Evolutionary conservation across 805 yeast species (phyloP).

Genomic region (Saccharomyces kudriavzevii): DNA sequence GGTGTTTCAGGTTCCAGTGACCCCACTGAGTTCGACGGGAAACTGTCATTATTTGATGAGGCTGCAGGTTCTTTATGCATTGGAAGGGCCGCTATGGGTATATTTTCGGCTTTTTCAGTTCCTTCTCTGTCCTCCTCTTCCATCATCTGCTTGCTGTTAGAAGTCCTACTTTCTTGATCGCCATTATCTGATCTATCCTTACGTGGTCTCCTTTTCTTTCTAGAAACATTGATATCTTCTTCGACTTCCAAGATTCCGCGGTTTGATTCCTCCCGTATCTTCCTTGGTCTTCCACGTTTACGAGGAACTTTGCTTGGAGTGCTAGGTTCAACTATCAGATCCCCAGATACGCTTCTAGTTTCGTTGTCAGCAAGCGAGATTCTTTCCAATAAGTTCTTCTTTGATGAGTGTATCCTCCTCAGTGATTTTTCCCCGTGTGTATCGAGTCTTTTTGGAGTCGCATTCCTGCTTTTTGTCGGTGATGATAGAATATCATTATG

Average conservation of each 20-base stretch:
- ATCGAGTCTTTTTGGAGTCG: neutral
- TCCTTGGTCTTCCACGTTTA: constrained; percentile 12
- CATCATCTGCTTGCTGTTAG: constrained; percentile 27
- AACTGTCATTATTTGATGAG: neutral
- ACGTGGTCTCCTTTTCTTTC: neutral
- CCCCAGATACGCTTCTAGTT: neutral
- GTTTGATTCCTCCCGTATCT: neutral
- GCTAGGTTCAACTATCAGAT: neutral
- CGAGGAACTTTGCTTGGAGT: constrained; percentile 3
- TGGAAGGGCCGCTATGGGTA: no score
- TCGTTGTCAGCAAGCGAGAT: neutral
- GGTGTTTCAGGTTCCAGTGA: constrained; percentile 5
- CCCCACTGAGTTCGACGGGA: neutral
- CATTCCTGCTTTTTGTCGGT: constrained; percentile 6
- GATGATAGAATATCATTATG: constrained; percentile 21
- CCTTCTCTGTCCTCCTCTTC: neutral
- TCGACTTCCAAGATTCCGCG: neutral
- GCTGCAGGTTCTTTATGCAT: neutral
- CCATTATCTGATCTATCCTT: constrained; percentile 17
- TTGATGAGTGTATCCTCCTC: neutral
- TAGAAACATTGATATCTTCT: neutral
- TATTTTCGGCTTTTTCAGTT: constrained; percentile 5
- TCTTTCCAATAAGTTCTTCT: neutral
- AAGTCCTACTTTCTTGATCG: constrained; percentile 23
- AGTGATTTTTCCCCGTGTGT: neutral